Percentiles rank a stretch among this genome's conserved stretches.
Conservation (phyloP, 2,329 filamentous ascomycete genomes). For the Neodidymelliopsis sp. region DNA sequence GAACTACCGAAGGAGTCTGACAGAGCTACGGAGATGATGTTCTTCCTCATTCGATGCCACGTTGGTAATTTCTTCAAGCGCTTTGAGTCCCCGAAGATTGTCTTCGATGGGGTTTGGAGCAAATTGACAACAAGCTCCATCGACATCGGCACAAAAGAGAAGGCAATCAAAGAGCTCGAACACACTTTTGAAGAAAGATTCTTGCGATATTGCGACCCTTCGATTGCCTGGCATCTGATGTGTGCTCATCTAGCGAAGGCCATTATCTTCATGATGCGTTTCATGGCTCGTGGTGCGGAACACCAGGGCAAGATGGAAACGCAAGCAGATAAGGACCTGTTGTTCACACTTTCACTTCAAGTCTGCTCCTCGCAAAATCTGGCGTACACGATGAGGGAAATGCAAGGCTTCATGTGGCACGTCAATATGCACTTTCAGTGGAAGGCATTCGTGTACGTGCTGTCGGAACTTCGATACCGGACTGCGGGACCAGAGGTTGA, state of each 20-base stretch:
- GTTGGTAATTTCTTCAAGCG: conserved; percentile 51
- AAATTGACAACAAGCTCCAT: conserved; percentile 30
- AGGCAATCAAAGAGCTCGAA: conserved; percentile 53
- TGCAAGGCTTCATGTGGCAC: conserved; percentile 57
- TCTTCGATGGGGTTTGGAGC: conserved; percentile 37
- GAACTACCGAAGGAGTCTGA: conserved; percentile 52
- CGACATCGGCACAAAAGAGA: conserved; percentile 33
- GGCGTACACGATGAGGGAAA: conserved; percentile 48
- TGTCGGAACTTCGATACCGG: conserved; percentile 44
- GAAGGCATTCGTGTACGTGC: conserved; percentile 61
- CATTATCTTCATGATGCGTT: conserved; percentile 53
- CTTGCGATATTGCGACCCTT: conserved; percentile 44
- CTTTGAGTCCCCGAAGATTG: conserved; percentile 19
- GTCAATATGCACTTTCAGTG: conserved; percentile 59
- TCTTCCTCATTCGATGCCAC: conserved; percentile 53
- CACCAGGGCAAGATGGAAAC: conserved; percentile 43
- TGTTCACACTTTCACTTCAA: conserved; percentile 53
- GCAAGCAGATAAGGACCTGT: conserved; percentile 46
- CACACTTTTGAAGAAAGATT: conserved; percentile 50
- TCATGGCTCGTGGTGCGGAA: conserved; percentile 55
- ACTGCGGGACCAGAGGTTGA: conserved; percentile 36
- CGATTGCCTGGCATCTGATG: conserved; percentile 55
- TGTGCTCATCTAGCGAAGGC: conserved; percentile 54
- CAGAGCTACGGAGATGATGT: conserved; percentile 60
- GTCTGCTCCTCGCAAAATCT: conserved; percentile 53